These are phyloP conservation scores for Rhytidhysteron rufulum DNA, from an alignment of 2,329 filamentous ascomycete genomes.

Conservation along the genomic window DNA sequence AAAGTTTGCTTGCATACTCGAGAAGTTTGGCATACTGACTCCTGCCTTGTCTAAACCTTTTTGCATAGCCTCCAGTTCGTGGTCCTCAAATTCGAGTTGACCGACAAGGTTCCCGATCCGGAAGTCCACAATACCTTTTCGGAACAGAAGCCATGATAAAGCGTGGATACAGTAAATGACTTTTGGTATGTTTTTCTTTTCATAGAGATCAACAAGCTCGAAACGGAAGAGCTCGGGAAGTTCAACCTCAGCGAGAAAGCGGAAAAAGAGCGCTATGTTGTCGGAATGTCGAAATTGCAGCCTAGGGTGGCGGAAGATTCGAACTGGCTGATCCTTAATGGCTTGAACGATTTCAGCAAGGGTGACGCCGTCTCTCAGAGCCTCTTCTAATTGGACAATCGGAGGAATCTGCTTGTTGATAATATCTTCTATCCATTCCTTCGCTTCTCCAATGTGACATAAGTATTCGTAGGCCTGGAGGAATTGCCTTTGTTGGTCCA, in stretches of 20 bases:
- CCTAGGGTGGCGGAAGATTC: constrained; percentile 81
- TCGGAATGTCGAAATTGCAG: constrained; percentile 95
- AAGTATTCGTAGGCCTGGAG: constrained; percentile 97
- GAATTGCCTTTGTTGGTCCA: constrained; percentile 97
- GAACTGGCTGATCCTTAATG: constrained; percentile 68
- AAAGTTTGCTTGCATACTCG: constrained; percentile 94
- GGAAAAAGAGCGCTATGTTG: constrained; percentile 96
- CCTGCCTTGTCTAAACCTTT: constrained; percentile 95
- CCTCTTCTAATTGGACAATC: constrained; percentile 91
- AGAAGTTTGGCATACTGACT: constrained; percentile 94
- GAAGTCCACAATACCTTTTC: constrained; percentile 92
- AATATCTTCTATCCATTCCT: constrained; percentile 97
- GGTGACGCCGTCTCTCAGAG: constrained; percentile 86
- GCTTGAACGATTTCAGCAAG: constrained; percentile 91
- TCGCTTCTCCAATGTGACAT: constrained; percentile 97
- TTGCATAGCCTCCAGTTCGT: constrained; percentile 94
- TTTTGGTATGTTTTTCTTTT: constrained; percentile 99
- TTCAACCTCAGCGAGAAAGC: constrained; percentile 85
- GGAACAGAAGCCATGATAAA: constrained; percentile 92
- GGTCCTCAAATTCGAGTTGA: constrained; percentile 94
- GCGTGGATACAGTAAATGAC: constrained; percentile 99
- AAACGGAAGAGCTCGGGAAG: constrained; percentile 95
- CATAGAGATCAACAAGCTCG: constrained; percentile 94
- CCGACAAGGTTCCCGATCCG: constrained; percentile 95
- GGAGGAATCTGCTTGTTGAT: constrained; percentile 81